Percentiles rank a stretch among this genome's conserved stretches.
Evolutionary conservation across 768 basidiomycete genomes (phyloP).

Genomic region (Rhodotorula paludigena): DNA sequence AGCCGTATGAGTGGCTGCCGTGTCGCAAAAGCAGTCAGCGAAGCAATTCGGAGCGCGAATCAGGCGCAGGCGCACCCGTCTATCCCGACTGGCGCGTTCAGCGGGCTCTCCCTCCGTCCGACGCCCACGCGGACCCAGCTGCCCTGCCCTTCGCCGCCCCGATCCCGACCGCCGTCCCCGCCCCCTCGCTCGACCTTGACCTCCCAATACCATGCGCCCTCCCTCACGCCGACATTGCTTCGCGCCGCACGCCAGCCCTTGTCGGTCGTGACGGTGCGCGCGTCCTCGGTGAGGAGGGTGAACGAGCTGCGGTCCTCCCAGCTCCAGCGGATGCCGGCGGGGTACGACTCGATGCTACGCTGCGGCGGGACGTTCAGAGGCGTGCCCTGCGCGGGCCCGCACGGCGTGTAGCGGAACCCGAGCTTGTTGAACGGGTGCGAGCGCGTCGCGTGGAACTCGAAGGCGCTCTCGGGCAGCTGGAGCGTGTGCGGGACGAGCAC

Average conservation of each 20-base stretch:
- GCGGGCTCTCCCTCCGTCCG: constrained; percentile 83
- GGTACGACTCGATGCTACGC: constrained; percentile 74
- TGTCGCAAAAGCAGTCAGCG: not conserved
- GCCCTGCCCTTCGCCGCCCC: constrained; percentile 56
- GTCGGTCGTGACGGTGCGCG: constrained; percentile 67
- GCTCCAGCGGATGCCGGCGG: constrained; percentile 61
- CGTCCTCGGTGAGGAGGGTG: constrained; percentile 72
- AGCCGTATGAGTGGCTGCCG: constrained; percentile 57
- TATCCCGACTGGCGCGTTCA: constrained; percentile 85
- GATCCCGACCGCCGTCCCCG: constrained; percentile 55
- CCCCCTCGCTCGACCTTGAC: constrained; percentile 71
- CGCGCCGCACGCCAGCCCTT: constrained; percentile 87
- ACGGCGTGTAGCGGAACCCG: constrained; percentile 44
- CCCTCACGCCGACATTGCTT: constrained; percentile 78
- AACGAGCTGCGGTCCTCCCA: constrained; percentile 89
- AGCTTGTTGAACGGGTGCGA: constrained; percentile 44
- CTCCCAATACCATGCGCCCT: constrained; percentile 94
- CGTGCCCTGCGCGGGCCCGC: constrained; percentile 58
- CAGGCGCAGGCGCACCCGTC: constrained; percentile 56
- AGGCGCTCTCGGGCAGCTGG: not conserved
- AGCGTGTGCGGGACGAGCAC: constrained; percentile 6
- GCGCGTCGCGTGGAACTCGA: constrained; percentile 42
- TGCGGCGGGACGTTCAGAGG: constrained; percentile 52
- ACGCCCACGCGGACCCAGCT: constrained; percentile 82
- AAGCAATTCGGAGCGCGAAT: not conserved